These are phyloP conservation scores for Stagonosporopsis chrysanthemi DNA, from an alignment of 2,329 filamentous ascomycete species.

Conservation along the genomic window DNA sequence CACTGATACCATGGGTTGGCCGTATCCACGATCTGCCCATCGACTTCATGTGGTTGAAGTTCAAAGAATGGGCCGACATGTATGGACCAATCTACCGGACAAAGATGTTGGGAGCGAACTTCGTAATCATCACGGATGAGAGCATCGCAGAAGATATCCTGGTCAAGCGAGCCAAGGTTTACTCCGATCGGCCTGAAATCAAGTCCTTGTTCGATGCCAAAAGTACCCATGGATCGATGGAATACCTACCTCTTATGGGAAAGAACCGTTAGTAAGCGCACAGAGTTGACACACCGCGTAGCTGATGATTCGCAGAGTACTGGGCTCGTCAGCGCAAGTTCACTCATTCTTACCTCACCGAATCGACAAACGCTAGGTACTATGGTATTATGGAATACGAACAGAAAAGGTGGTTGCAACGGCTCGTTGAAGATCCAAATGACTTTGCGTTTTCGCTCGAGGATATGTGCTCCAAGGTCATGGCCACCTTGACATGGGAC, in stretches of 20 bases:
- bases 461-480: conserved; percentile 66
- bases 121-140: conserved; percentile 61
- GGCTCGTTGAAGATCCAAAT: conserved; percentile 59
- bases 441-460: conserved; percentile 61
- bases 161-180: conserved; percentile 60
- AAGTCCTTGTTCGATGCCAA: conserved; percentile 63
- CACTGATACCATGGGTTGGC: conserved; percentile 47
- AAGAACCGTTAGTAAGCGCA: conserved; percentile 57
- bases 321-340: conserved; percentile 64
- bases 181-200: conserved; percentile 61
- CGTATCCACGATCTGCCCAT: conserved; percentile 49
- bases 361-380: conserved; percentile 55
- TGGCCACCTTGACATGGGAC: conserved; percentile 63
- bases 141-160: conserved; percentile 62
- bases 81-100: conserved; percentile 49
- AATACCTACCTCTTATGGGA: conserved; percentile 64
- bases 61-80: conserved; percentile 50
- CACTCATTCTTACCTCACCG: conserved; percentile 60
- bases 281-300: neutral
- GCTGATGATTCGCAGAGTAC: conserved; percentile 52
- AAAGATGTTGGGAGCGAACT: conserved; percentile 52
- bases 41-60: conserved; percentile 60
- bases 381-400: conserved; percentile 61
- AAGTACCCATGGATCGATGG: conserved; percentile 63
- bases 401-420: conserved; percentile 61